Percentiles rank a stretch among this genome's conserved stretches.
Conservation (phyloP, 495 filamentous ascomycete genomes). For the Penicillium canescens region DNA sequence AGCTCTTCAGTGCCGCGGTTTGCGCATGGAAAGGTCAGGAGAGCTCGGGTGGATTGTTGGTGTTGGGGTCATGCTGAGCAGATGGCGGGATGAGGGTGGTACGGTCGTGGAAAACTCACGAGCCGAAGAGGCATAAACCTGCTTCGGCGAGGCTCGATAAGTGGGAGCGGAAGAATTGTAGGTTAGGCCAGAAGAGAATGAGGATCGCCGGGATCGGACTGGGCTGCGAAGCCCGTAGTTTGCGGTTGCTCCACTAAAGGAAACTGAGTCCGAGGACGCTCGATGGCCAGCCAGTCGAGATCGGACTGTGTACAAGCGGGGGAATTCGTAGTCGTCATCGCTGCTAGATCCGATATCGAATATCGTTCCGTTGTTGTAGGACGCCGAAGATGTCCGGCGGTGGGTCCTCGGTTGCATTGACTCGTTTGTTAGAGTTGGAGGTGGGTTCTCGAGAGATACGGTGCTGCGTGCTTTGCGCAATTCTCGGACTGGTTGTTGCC, state of each 20-base stretch:
- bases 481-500: constrained; percentile 11
- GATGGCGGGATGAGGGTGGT: constrained; percentile 28
- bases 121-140: constrained; percentile 15
- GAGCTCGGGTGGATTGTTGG: constrained; percentile 19
- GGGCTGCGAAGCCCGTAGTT: constrained; percentile 13
- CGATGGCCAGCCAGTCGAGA: constrained; percentile 1
- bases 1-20: constrained; percentile 13
- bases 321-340: constrained; percentile 19
- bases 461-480: constrained; percentile 36
- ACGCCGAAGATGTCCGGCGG: constrained; percentile 20
- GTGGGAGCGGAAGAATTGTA: constrained; percentile 6
- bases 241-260: constrained; percentile 4
- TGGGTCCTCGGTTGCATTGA: constrained; percentile 13
- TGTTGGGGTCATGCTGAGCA: constrained; percentile 35
- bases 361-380: constrained; percentile 5
- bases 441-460: constrained; percentile 30
- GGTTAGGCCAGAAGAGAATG: constrained; percentile 18
- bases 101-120: constrained; percentile 27
- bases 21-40: constrained; percentile 17
- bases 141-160: constrained; percentile 16
- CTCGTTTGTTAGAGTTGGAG: constrained; percentile 11
- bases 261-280: constrained; percentile 20
- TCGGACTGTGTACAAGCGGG: constrained; percentile 1
- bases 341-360: constrained; percentile 25
- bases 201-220: constrained; percentile 21